Conservation (phyloP, 441 rosid genomes). For the Euphorbia neoarborescens region DNA sequence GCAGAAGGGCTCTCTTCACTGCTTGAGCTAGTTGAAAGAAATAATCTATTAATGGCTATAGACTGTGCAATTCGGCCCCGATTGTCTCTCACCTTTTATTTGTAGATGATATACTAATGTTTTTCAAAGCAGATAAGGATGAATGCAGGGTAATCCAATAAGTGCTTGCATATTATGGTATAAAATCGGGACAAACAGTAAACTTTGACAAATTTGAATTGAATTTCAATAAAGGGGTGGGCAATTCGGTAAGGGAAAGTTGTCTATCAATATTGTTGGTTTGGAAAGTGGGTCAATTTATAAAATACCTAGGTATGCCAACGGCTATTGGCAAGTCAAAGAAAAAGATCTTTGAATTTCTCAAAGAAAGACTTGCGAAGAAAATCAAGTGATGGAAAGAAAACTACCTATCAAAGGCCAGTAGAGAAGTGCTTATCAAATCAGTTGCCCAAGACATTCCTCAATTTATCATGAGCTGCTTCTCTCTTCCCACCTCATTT, state of each 20-base stretch:
- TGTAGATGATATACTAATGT: background rate
- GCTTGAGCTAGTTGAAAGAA: background rate
- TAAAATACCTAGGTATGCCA: background rate
- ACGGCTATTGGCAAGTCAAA: background rate
- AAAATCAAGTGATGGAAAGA: background rate
- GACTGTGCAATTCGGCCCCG: background rate
- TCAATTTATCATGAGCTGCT: background rate
- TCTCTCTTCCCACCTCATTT: background rate
- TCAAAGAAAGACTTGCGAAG: background rate
- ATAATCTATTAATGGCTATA: background rate
- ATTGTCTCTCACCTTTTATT: background rate
- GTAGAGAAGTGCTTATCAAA: background rate
- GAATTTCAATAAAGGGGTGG: background rate
- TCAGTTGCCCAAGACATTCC: background rate
- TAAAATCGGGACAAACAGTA: background rate
- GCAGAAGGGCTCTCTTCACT: background rate
- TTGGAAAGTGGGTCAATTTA: background rate
- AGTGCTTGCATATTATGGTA: background rate
- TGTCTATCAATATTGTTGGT: background rate
- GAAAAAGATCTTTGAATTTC: background rate
- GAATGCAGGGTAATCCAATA: background rate
- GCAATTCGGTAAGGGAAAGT: background rate
- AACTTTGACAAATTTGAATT: too few relatives aligned
- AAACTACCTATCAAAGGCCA: background rate
- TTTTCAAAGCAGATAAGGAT: background rate